These are phyloP conservation scores for Tetragonia tetragonoides DNA, from an alignment of 148 eudicot species.

Conservation along the genomic window DNA sequence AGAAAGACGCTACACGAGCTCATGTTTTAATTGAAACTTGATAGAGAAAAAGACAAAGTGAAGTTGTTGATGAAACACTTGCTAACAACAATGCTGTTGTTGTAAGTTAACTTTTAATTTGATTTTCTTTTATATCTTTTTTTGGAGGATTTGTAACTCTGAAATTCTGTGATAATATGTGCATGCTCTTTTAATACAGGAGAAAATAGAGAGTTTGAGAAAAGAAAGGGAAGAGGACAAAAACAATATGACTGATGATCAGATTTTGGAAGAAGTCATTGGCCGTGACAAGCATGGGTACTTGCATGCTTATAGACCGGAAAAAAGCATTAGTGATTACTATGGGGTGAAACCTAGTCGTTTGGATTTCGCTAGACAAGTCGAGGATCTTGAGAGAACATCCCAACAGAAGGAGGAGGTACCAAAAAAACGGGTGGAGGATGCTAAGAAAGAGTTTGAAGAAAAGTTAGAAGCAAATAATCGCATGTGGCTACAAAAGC, in stretches of 20 bases:
- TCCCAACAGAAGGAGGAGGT: neutral
- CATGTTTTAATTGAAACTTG: neutral
- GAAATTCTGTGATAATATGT: too few relatives aligned
- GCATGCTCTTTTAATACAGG: too few relatives aligned
- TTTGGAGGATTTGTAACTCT: too few relatives aligned
- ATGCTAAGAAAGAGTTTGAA: neutral
- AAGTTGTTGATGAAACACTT: neutral
- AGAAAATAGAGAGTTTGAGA: neutral
- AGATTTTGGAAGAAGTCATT: neutral
- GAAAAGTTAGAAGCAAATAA: neutral
- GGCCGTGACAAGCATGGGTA: neutral
- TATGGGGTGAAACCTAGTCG: neutral
- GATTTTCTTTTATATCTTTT: neutral
- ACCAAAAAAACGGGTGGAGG: neutral
- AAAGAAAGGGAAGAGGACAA: neutral
- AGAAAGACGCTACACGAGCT: neutral
- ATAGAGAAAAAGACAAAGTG: neutral
- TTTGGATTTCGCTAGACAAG: neutral
- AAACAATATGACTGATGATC: neutral
- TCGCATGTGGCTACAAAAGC: neutral
- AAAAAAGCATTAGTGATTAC: neutral
- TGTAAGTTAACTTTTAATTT: neutral
- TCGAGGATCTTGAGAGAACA: neutral
- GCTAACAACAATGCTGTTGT: neutral
- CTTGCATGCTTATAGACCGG: neutral